Percentiles rank a stretch among this genome's conserved stretches.
These are phyloP conservation scores for Omphalea diandra DNA, from an alignment of 441 rosid genomes.

Conservation along the genomic window DNA sequence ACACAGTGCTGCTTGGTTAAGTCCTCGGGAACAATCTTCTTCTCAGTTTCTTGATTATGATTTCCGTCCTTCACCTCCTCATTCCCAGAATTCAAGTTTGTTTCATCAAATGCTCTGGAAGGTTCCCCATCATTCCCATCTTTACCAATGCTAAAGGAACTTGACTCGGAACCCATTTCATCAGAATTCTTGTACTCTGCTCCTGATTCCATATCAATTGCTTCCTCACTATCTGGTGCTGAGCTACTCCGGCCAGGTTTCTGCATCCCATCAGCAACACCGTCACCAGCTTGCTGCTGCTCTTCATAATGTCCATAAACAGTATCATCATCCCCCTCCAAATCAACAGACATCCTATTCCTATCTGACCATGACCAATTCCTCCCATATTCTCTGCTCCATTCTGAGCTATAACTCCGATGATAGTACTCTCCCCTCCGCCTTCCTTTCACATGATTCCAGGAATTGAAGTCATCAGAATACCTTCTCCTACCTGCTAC, in stretches of 20 bases:
- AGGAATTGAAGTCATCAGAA: constrained; percentile 54
- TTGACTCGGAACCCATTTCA: constrained; percentile 52
- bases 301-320: constrained; percentile 57
- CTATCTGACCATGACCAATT: constrained; percentile 70
- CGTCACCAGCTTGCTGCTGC: constrained; percentile 54
- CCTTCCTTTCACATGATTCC: constrained; percentile 59
- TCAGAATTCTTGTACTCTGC: constrained; percentile 42
- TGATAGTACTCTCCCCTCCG: constrained; percentile 57
- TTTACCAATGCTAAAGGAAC: constrained; percentile 48
- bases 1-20: constrained; percentile 28
- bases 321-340: constrained; percentile 52
- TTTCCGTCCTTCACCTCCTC: constrained; percentile 44
- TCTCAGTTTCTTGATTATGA: constrained; percentile 37
- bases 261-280: constrained; percentile 49
- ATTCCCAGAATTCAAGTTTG: constrained; percentile 33
- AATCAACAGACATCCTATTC: constrained; percentile 49
- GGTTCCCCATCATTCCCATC: constrained; percentile 49
- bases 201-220: constrained; percentile 51
- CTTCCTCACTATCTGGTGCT: constrained; percentile 48
- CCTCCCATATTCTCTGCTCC: constrained; percentile 68
- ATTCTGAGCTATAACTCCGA: constrained; percentile 53
- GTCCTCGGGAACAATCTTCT: constrained; percentile 40
- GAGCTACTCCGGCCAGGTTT: constrained; percentile 38
- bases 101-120: constrained; percentile 42
- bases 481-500: constrained; percentile 62